Conservation (phyloP, 208 protist species). For the Crithidia sp. region DNA sequence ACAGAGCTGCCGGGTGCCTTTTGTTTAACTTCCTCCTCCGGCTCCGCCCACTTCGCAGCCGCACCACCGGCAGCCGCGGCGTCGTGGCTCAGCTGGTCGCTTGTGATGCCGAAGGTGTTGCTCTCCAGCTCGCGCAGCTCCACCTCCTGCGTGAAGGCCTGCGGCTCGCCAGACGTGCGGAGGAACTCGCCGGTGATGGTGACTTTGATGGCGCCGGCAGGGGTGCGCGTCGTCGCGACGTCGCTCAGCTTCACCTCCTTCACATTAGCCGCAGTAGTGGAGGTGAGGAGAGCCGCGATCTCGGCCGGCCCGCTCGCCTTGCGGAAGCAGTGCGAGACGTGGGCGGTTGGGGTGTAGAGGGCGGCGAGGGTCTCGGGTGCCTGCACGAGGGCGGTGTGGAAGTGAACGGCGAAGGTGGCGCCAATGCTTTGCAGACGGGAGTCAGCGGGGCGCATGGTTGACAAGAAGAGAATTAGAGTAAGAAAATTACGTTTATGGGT, state of each 20-base stretch:
- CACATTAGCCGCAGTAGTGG: slow-evolving; percentile 26
- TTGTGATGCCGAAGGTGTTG: slow-evolving; percentile 61
- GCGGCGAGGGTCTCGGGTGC: slow-evolving; percentile 36
- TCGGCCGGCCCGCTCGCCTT: slow-evolving; percentile 39
- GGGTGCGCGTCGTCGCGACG: slow-evolving; percentile 31
- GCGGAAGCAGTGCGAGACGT: slow-evolving; percentile 46
- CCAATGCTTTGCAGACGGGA: slow-evolving; percentile 45
- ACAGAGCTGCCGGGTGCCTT: background rate
- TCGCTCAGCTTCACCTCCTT: slow-evolving; percentile 42
- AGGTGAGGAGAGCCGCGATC: slow-evolving; percentile 38
- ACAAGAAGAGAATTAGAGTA: too few species aligned
- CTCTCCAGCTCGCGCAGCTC: slow-evolving; percentile 56
- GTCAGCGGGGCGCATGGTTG: slow-evolving; percentile 20
- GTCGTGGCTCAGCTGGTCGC: slow-evolving; percentile 46
- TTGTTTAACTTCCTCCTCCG: background rate
- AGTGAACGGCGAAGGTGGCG: slow-evolving; percentile 69
- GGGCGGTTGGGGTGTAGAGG: slow-evolving; percentile 59
- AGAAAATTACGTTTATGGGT: too few species aligned
- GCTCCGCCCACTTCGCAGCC: background rate
- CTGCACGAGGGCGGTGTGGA: slow-evolving; percentile 72
- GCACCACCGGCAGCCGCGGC: background rate
- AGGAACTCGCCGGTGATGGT: slow-evolving; percentile 43
- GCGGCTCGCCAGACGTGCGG: background rate
- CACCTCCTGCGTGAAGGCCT: slow-evolving; percentile 69
- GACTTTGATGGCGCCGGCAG: slow-evolving; percentile 44